A percentile compares a stretch with the other conserved stretches of the same genome.
Conservation (phyloP, 2,329 filamentous ascomycete species). For the Alternaria solani region DNA sequence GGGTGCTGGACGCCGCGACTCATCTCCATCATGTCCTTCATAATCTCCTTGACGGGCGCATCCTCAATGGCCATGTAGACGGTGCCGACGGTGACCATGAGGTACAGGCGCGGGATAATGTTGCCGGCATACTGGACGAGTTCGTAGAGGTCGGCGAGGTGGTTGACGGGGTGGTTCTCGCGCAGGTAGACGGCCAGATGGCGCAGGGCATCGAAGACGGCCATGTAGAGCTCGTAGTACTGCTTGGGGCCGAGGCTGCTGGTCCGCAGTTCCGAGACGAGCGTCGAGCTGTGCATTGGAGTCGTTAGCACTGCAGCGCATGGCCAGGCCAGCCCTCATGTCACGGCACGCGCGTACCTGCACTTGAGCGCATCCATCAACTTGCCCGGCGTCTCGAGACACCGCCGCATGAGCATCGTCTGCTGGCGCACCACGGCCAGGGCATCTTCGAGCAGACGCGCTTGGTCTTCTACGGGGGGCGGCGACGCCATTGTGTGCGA, state of each 20-base stretch:
- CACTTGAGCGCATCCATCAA: slow-evolving; percentile 99
- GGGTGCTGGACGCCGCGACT: slow-evolving; percentile 97
- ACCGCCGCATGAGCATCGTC: slow-evolving; percentile 96
- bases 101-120: slow-evolving; percentile 92
- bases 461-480: slow-evolving; percentile 66
- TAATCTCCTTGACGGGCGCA: slow-evolving; percentile 98
- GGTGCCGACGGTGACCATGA: slow-evolving; percentile 99
- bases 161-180: slow-evolving; percentile 96
- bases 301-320: slow-evolving; percentile 9
- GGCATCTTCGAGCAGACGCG: slow-evolving; percentile 95
- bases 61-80: slow-evolving; percentile 99
- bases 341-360: slow-evolving; percentile 69
- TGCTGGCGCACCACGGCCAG: slow-evolving; percentile 96
- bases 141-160: slow-evolving; percentile 97
- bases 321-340: not conserved
- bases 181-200: slow-evolving; percentile 96
- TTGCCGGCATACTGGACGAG: slow-evolving; percentile 98
- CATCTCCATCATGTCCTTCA: slow-evolving; percentile 99
- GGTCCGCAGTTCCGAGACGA: slow-evolving; percentile 97
- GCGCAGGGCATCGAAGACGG: slow-evolving; percentile 95
- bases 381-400: slow-evolving; percentile 95
- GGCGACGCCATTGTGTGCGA: slow-evolving; percentile 55
- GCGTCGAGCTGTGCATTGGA: slow-evolving; percentile 75
- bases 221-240: slow-evolving; percentile 99
- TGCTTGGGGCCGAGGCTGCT: slow-evolving; percentile 98